A percentile compares a stretch with the other conserved stretches of the same genome.
phyloP scores from a whole-genome alignment of 768 basidiomycete genomes.

The Tulasnella sp. region DNA sequence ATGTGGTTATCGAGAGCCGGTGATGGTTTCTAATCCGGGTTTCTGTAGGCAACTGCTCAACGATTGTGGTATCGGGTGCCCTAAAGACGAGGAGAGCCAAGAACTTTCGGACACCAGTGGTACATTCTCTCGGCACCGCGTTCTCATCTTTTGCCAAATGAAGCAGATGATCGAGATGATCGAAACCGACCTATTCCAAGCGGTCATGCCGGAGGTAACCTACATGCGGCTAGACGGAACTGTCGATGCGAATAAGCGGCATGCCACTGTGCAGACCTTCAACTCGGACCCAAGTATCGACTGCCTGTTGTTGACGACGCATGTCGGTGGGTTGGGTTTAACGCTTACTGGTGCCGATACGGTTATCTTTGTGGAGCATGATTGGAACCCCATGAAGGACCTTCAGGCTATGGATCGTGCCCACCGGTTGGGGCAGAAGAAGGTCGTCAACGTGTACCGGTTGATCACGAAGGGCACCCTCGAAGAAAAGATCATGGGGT shows the following conservation, averaged over 20 bases:
- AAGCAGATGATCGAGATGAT: constrained; percentile 99
- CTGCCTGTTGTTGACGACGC: constrained; percentile 87
- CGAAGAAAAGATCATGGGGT: constrained; percentile 99
- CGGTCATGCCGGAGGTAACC: constrained; percentile 86
- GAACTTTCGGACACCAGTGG: constrained; percentile 33
- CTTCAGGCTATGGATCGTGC: constrained; percentile 99
- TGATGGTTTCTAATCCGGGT: too few species aligned
- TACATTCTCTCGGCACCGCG: constrained; percentile 87
- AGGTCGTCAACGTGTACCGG: constrained; percentile 97
- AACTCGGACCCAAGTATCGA: constrained; percentile 97
- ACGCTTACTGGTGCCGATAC: constrained; percentile 98
- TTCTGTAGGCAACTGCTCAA: constrained; percentile 86
- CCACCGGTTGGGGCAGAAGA: constrained; percentile 96
- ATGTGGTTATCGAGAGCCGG: too few species aligned
- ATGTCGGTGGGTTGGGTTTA: constrained; percentile 90
- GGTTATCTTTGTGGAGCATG: constrained; percentile 98
- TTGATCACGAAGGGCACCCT: constrained; percentile 92
- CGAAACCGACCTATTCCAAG: constrained; percentile 82
- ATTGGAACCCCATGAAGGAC: constrained; percentile 99
- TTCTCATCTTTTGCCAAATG: constrained; percentile 98
- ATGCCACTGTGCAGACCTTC: constrained; percentile 95
- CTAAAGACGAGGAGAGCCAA: constrained; percentile 52
- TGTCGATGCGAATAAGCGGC: constrained; percentile 86
- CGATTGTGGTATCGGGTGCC: constrained; percentile 85
- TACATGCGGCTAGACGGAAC: constrained; percentile 97